These are phyloP conservation scores for Furcasterigmium furcatum DNA, from an alignment of 2,329 filamentous ascomycete genomes.

Conservation along the genomic window DNA sequence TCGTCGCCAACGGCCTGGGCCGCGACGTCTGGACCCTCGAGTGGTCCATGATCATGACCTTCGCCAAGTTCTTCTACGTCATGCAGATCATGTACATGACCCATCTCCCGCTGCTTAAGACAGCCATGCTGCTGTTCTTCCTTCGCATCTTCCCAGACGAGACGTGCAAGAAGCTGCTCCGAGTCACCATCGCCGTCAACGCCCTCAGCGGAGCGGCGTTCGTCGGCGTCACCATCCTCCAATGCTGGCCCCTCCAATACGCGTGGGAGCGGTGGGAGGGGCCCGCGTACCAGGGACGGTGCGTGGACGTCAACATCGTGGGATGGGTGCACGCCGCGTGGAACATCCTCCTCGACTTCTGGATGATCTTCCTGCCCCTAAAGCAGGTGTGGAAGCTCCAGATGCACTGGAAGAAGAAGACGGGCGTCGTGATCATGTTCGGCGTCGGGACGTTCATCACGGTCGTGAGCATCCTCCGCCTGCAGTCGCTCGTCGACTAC, in stretches of 20 bases:
- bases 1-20: constrained; percentile 38
- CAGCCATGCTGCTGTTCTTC: constrained; percentile 32
- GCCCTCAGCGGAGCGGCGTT: constrained; percentile 15
- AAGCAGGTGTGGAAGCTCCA: constrained; percentile 25
- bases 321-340: constrained; percentile 35
- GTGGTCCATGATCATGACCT: constrained; percentile 19
- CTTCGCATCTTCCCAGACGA: constrained; percentile 28
- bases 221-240: constrained; percentile 28
- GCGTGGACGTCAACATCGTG: constrained; percentile 31
- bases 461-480: constrained; percentile 16
- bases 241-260: constrained; percentile 36
- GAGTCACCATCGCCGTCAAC: constrained; percentile 12
- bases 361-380: constrained; percentile 38
- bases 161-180: constrained; percentile 17
- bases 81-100: constrained; percentile 28
- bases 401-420: constrained; percentile 29
- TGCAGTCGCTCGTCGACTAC: constrained; percentile 16
- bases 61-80: constrained; percentile 27
- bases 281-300: constrained; percentile 24
- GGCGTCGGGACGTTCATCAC: constrained; percentile 21
- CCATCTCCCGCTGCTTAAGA: constrained; percentile 27
- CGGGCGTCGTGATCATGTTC: constrained; percentile 33
- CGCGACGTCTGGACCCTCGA: constrained; percentile 44
- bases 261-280: constrained; percentile 36
- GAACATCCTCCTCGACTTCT: constrained; percentile 40